These are phyloP conservation scores for Halenospora varia DNA, from an alignment of 495 filamentous ascomycete genomes.

Conservation along the genomic window DNA sequence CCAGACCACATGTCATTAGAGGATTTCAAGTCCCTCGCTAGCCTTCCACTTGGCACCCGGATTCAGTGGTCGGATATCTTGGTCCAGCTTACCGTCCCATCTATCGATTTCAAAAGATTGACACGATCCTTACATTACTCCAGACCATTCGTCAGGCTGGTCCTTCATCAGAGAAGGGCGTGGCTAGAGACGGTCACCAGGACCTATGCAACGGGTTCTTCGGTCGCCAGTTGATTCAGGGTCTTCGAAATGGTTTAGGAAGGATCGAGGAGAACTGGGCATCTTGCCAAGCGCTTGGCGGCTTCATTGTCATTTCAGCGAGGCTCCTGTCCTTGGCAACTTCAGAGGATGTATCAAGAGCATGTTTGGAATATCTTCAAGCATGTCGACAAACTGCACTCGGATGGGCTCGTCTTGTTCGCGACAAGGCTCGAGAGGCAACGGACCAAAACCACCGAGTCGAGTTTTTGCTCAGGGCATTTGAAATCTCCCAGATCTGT, in stretches of 20 bases:
- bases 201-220: not conserved
- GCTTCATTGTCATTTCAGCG: not conserved
- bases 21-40: not conserved
- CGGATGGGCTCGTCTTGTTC: not conserved
- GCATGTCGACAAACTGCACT: not conserved
- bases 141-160: not conserved
- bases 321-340: not conserved
- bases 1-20: not conserved
- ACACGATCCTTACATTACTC: not conserved
- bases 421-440: not conserved
- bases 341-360: not conserved
- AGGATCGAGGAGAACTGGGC: not conserved
- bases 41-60: not conserved
- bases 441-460: constrained; percentile 7
- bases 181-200: not conserved
- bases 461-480: constrained; percentile 24
- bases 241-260: not conserved
- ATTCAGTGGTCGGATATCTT: not conserved
- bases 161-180: not conserved
- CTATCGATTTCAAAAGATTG: not conserved
- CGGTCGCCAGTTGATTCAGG: not conserved
- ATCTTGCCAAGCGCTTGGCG: not conserved
- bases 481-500: constrained; percentile 33
- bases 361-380: not conserved
- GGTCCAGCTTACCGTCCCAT: not conserved